These are phyloP conservation scores for Aspergillus sp. DNA, from an alignment of 2,329 filamentous ascomycete genomes.

Conservation along the genomic window DNA sequence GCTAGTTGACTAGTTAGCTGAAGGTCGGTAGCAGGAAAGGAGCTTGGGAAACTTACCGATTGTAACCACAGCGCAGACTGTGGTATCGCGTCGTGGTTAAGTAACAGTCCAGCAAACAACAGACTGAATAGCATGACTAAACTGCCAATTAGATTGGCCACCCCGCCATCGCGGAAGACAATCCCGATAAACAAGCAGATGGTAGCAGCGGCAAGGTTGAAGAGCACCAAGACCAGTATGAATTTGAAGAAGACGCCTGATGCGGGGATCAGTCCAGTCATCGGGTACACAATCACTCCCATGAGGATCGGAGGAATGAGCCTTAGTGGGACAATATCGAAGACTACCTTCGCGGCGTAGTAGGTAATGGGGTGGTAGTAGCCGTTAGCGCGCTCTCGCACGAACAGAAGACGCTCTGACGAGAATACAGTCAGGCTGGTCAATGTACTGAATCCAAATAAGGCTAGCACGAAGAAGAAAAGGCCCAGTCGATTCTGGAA, in stretches of 20 bases:
- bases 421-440: constrained; percentile 94
- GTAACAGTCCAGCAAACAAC: constrained; percentile 86
- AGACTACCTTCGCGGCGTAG: constrained; percentile 94
- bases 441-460: constrained; percentile 95
- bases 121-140: constrained; percentile 97
- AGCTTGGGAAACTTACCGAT: constrained; percentile 53
- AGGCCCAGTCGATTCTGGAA: constrained; percentile 97
- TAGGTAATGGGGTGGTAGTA: constrained; percentile 95
- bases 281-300: constrained; percentile 94
- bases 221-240: constrained; percentile 85
- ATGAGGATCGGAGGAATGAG: constrained; percentile 93
- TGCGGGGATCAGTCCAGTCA: constrained; percentile 88
- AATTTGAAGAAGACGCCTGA: constrained; percentile 86
- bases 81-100: constrained; percentile 94
- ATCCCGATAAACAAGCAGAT: constrained; percentile 97
- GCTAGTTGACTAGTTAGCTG: constrained; percentile 40
- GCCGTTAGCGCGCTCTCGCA: constrained; percentile 90
- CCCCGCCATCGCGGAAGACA: constrained; percentile 83
- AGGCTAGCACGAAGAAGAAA: constrained; percentile 93
- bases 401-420: constrained; percentile 83
- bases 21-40: neutral
- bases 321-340: constrained; percentile 92
- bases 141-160: constrained; percentile 91
- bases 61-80: constrained; percentile 85
- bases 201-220: constrained; percentile 90